Base-by-base conservation (phyloP, 2,329 filamentous ascomycete species). In the Botryotinia calthae region DNA sequence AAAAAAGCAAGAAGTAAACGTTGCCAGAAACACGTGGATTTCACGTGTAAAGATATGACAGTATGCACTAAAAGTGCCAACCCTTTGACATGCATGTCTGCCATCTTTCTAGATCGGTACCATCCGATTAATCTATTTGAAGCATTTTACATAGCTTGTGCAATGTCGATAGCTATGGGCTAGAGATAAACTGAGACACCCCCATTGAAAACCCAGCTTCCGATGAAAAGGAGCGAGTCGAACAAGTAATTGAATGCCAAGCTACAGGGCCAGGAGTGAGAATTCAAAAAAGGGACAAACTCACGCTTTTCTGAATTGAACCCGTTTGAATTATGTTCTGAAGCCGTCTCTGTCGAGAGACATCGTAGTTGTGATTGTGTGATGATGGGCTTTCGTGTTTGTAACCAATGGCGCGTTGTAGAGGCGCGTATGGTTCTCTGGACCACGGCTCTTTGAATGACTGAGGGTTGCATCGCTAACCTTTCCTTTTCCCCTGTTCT, bases 381-480 rank as follows among this genome's bases (percentile, higher is more conserved):
- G 28, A 72, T 28, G 37, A 34, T 25, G 28, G 71, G 44, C 25
- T 59, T n/a, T 58, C 64, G 31, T 70, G 71, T 34, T 70, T 37
- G 42, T 63, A 51, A 44, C 71, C 71, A 70, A 72, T 58, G 14
- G 65, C 71, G 65, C 48, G 48, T 67, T 40, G 69, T 64, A 25
- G 51, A 51, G 59, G 48, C 51, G 51, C 63, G 70, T 40, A 61
- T 46, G 37, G 31, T 54, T 61, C 51, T 70, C 51, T 37, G 46
- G 42, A 31, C 42, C 28, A 63, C 42, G 44, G 54, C 44, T 58
- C 25, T 25, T 54, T 31, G 58, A 64, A 63, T n/a, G 25, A 44
- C 31, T 59, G 63, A 28, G 58, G 69, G 70, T 68, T 68, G 63
- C 70, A 72, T 72, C 40, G 63, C 67, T 61, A 58, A 59, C 9